Evolutionary conservation across 108 stramenopile genomes (phyloP).

Genomic region (Craspedostauros australis): DNA sequence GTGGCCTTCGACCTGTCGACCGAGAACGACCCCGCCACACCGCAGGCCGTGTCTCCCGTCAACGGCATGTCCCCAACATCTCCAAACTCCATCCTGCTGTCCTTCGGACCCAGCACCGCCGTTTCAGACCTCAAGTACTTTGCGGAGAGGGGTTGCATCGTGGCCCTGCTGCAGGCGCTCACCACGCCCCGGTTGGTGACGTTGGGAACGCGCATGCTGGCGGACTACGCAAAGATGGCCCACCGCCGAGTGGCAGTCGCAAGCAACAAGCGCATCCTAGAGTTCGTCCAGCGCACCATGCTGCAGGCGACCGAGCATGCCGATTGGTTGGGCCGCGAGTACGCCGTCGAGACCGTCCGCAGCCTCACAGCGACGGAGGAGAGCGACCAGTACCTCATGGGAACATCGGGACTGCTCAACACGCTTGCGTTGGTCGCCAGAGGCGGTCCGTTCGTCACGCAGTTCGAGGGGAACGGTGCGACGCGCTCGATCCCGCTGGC

Average conservation of each 20-base stretch:
- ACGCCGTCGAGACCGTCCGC: conserved; percentile 84
- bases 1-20: conserved; percentile 50
- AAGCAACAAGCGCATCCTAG: conserved; percentile 64
- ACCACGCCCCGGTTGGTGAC: conserved; percentile 72
- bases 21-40: conserved; percentile 9
- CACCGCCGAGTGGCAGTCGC: conserved; percentile 81
- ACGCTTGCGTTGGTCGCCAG: conserved; percentile 73
- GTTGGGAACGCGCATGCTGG: conserved; percentile 77
- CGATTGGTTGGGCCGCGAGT: conserved; percentile 77
- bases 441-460: conserved; percentile 73
- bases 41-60: conserved; percentile 8
- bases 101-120: conserved; percentile 77
- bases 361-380: conserved; percentile 86
- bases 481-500: conserved; percentile 45
- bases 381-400: conserved; percentile 78
- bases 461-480: conserved; percentile 22
- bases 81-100: conserved; percentile 46
- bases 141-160: conserved; percentile 82
- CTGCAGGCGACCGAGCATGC: conserved; percentile 41
- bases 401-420: conserved; percentile 57
- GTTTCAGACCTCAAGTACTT: conserved; percentile 79
- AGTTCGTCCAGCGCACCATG: conserved; percentile 75
- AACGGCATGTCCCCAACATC: conserved; percentile 32
- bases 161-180: conserved; percentile 65
- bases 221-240: conserved; percentile 88